phyloP scores from a whole-genome alignment of 2,329 filamentous ascomycete species.

The Neoscytalidium dimidiatum region DNA sequence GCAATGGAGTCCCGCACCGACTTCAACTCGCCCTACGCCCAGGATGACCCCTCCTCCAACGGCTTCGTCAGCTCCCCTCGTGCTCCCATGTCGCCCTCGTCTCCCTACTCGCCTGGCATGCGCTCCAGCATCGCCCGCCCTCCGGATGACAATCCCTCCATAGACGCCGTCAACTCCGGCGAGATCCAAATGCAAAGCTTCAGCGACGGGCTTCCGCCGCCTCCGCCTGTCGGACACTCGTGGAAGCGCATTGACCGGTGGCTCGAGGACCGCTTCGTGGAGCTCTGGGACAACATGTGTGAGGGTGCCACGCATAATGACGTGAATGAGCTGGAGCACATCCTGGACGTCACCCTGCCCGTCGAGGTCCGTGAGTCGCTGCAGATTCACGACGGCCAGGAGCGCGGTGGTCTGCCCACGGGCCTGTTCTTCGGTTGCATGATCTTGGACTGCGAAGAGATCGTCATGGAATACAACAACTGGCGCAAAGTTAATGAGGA shows the following conservation, averaged over 20 bases:
- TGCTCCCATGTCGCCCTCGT: slow-evolving; percentile 59
- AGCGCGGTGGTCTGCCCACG: slow-evolving; percentile 85
- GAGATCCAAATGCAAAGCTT: slow-evolving; percentile 98
- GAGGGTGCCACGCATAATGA: slow-evolving; percentile 93
- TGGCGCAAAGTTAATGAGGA: slow-evolving; percentile 94
- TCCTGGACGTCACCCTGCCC: slow-evolving; percentile 90
- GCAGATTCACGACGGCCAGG: slow-evolving; percentile 92
- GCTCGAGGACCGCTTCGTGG: slow-evolving; percentile 93
- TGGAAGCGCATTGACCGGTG: slow-evolving; percentile 94
- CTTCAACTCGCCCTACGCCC: slow-evolving; percentile 74
- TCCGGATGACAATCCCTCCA: slow-evolving; percentile 60
- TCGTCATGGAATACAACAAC: slow-evolving; percentile 95
- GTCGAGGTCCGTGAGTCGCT: slow-evolving; percentile 92
- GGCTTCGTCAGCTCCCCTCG: slow-evolving; percentile 62
- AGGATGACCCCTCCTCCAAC: slow-evolving; percentile 64
- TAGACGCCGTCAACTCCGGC: slow-evolving; percentile 69
- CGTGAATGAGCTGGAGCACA: slow-evolving; percentile 93
- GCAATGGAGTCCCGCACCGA: slow-evolving; percentile 87
- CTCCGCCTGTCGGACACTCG: slow-evolving; percentile 83
- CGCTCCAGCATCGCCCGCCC: slow-evolving; percentile 73
- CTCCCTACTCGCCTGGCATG: slow-evolving; percentile 88
- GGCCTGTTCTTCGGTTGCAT: slow-evolving; percentile 93
- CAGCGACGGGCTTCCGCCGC: slow-evolving; percentile 83
- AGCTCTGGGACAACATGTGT: slow-evolving; percentile 89
- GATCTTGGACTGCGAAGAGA: slow-evolving; percentile 97